Conservation (phyloP, 305 asterid genomes). For the Rubia tinctorum region DNA sequence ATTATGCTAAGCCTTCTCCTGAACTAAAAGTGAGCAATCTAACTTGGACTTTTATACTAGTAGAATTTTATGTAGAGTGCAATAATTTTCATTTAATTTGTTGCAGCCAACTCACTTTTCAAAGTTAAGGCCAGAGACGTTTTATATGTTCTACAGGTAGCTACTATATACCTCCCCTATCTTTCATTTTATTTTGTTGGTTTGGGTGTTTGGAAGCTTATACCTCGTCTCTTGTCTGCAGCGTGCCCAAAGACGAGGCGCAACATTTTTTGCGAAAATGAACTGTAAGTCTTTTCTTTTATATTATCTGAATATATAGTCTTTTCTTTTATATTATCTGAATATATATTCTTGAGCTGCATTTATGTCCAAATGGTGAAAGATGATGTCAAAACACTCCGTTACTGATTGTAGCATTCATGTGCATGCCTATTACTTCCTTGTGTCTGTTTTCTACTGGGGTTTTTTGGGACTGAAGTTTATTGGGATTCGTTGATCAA, state of each 20-base stretch:
- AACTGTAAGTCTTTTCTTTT: constrained; percentile 54
- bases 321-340: too few species aligned
- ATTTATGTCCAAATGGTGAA: background rate
- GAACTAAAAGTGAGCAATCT: constrained; percentile 48
- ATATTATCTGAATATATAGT: background rate
- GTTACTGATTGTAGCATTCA: too few species aligned
- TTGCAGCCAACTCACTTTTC: constrained; percentile 67
- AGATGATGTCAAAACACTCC: background rate
- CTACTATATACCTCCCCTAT: background rate
- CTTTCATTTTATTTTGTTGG: background rate
- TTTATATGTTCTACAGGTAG: constrained; percentile 89
- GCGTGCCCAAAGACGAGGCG: constrained; percentile 98
- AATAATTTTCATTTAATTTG: constrained; percentile 7
- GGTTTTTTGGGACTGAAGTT: background rate
- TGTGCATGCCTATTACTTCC: too few species aligned
- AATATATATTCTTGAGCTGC: constrained; percentile 8
- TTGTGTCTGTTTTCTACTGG: too few species aligned
- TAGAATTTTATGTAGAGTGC: background rate
- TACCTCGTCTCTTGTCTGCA: constrained; percentile 26
- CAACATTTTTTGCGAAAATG: constrained; percentile 88
- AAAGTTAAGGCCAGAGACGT: constrained; percentile 59
- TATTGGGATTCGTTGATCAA: background rate
- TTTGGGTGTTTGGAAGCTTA: constrained; percentile 18
- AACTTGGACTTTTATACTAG: constrained; percentile 2
- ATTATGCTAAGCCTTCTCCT: constrained; percentile 58